Conservation (phyloP, 2,329 filamentous ascomycete genomes). For the Calonectria henricotiae region DNA sequence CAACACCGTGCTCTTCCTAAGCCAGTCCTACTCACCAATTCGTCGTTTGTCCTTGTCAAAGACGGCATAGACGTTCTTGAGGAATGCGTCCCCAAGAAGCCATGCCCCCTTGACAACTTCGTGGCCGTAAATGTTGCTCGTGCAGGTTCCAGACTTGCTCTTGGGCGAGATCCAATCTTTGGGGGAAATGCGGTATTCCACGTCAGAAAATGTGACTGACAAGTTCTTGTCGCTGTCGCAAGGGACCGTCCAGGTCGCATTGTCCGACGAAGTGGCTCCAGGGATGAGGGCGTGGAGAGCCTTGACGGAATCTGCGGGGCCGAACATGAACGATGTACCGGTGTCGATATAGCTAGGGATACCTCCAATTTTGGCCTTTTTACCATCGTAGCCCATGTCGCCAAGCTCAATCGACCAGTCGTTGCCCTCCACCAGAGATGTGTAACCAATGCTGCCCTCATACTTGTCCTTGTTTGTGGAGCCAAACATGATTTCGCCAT, state of each 20-base stretch:
- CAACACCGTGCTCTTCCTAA: neutral
- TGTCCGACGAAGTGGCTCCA: constrained; percentile 71
- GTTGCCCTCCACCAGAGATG: constrained; percentile 67
- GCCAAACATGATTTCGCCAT: constrained; percentile 86
- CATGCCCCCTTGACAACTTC: constrained; percentile 78
- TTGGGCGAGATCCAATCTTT: constrained; percentile 79
- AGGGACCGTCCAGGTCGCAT: constrained; percentile 79
- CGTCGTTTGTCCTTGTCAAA: constrained; percentile 82
- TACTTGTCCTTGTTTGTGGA: constrained; percentile 78
- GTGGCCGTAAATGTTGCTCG: constrained; percentile 83
- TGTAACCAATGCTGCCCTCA: constrained; percentile 79
- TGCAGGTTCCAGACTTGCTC: constrained; percentile 66
- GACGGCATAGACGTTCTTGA: constrained; percentile 91
- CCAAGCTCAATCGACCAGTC: constrained; percentile 84
- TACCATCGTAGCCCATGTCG: constrained; percentile 75
- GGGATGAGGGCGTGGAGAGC: constrained; percentile 79
- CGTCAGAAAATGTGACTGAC: constrained; percentile 78
- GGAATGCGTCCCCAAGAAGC: constrained; percentile 88
- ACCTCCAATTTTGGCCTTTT: constrained; percentile 70
- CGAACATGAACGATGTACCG: constrained; percentile 85
- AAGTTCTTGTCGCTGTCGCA: constrained; percentile 77
- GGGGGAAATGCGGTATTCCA: constrained; percentile 77
- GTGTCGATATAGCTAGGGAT: constrained; percentile 84
- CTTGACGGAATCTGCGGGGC: constrained; percentile 77
- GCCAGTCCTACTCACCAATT: constrained; percentile 68